Conservation (phyloP, 2,329 filamentous ascomycete genomes). For the Didymella segeticola region DNA sequence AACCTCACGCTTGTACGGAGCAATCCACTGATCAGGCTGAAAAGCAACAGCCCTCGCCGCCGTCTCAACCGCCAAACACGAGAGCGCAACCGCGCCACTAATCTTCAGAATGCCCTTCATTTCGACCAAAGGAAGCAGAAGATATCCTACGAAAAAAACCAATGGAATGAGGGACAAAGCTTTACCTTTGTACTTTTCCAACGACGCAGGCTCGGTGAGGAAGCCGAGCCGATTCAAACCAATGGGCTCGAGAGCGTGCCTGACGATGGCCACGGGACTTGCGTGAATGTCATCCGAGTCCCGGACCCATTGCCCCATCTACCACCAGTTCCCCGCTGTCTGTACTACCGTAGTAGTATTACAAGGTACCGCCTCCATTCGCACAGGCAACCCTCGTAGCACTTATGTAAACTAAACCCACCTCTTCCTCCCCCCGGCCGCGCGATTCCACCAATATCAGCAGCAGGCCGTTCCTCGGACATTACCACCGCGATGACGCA, state of each 20-base stretch:
- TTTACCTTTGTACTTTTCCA: constrained; percentile 11
- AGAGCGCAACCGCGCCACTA: constrained; percentile 36
- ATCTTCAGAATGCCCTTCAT: constrained; percentile 30
- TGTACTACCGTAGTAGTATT: too few species aligned
- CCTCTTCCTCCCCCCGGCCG: background rate
- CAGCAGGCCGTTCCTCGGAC: constrained; percentile 6
- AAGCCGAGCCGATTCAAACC: constrained; percentile 5
- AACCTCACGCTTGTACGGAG: constrained; percentile 57
- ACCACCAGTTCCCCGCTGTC: constrained; percentile 9
- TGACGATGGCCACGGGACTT: constrained; percentile 21
- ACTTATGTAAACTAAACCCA: constrained; percentile 14
- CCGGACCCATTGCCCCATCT: constrained; percentile 4
- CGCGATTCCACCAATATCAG: constrained; percentile 17
- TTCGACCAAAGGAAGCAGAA: constrained; percentile 9
- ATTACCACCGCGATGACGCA: constrained; percentile 12
- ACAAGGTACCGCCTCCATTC: constrained; percentile 4
- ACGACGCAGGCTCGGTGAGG: constrained; percentile 1
- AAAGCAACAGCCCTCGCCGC: constrained; percentile 58
- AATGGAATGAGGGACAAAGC: background rate
- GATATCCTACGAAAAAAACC: background rate
- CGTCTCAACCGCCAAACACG: constrained; percentile 53
- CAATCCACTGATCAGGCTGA: constrained; percentile 57
- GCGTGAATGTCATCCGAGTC: constrained; percentile 21
- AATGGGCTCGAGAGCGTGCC: constrained; percentile 7
- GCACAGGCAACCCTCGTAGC: constrained; percentile 12